Evolutionary conservation across 1,284 basidiomycete genomes (phyloP), one percentile per base, ranked within the genome.

Genomic region (Apiotrichum veenhuisii): DNA sequence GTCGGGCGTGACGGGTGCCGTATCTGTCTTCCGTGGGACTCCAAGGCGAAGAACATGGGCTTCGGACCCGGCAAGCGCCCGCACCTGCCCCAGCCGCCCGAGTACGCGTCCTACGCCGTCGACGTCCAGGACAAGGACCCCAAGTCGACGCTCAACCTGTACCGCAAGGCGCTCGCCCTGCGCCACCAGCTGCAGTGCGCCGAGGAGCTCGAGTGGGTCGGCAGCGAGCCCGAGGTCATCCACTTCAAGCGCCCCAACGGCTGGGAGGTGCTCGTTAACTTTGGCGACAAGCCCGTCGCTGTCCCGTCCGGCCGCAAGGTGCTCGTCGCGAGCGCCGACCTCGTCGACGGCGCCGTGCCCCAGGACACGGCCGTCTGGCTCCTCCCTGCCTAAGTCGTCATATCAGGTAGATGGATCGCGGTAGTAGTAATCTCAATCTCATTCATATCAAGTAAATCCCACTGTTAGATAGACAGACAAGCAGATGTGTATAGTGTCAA

Each of bases 1-100:
- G 63, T 71, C 26, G 72, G 72, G 43, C 65, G 72, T 45, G 72
- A 74, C 51, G 72, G 72, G 30, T 74, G 72, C 61, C 61, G 72
- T 52, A 64, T 70, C 41, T 69, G 69, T 25, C 46, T 74, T 12
- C 72, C 57, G 1, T 59, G 54, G 57, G 38, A 45, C 15, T 54
- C 49, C 5, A 54, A 54, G 5, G 57, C 17, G 3, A 50, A 50
- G 40, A 70, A 67, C 58, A 68, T 68, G 50, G 71, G 71, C 34
- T 71, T 68, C 45, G 67, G 63, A 15, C 57, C 57, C 14, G 46
- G 56, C 17, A 64, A 54, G 26, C 50, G 42, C 47, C 61, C 63
- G 3, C 73, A 74, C 54, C 58, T 74, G 3, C 65, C 64, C 50
- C 63, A 64, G 56, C 73, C 73, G 11, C 59, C 56, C 3, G 67